These are phyloP conservation scores for Sclerotinia spermophila DNA, from an alignment of 2,329 filamentous ascomycete species.

Conservation along the genomic window DNA sequence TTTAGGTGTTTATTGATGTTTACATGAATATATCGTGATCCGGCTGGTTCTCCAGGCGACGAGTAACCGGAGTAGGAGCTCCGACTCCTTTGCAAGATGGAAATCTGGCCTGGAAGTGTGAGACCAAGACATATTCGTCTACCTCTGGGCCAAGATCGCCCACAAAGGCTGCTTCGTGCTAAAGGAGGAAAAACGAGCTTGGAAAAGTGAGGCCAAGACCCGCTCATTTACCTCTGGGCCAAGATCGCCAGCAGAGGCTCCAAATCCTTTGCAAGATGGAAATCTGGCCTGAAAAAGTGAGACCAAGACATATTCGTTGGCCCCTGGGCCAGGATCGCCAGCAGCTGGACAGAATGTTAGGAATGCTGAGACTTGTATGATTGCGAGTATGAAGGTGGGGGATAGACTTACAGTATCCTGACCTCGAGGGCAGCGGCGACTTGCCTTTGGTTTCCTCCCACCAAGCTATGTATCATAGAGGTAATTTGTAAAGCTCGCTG, in stretches of 20 bases:
- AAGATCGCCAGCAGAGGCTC: slow-evolving; percentile 71
- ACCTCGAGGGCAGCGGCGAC: not conserved
- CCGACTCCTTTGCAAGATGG: slow-evolving; percentile 86
- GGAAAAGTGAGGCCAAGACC: too few species aligned
- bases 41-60: not conserved
- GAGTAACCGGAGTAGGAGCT: not conserved
- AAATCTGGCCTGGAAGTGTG: slow-evolving; percentile 93
- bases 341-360: not conserved
- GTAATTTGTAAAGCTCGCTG: not conserved
- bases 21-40: not conserved
- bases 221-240: too few species aligned
- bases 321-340: not conserved
- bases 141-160: slow-evolving; percentile 96
- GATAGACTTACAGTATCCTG: not conserved
- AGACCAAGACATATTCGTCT: slow-evolving; percentile 95
- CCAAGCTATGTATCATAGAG: not conserved
- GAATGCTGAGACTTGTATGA: not conserved
- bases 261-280: too few species aligned
- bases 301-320: not conserved
- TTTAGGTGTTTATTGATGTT: not conserved
- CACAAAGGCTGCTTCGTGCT: slow-evolving; percentile 45
- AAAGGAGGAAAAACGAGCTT: too few species aligned
- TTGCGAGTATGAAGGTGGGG: not conserved
- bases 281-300: not conserved
- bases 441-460: too few species aligned